A percentile compares a stretch with the other conserved stretches of the same genome.
Evolutionary conservation across 768 basidiomycete species (phyloP).

Genomic region (Pleurotus ostreatus): DNA sequence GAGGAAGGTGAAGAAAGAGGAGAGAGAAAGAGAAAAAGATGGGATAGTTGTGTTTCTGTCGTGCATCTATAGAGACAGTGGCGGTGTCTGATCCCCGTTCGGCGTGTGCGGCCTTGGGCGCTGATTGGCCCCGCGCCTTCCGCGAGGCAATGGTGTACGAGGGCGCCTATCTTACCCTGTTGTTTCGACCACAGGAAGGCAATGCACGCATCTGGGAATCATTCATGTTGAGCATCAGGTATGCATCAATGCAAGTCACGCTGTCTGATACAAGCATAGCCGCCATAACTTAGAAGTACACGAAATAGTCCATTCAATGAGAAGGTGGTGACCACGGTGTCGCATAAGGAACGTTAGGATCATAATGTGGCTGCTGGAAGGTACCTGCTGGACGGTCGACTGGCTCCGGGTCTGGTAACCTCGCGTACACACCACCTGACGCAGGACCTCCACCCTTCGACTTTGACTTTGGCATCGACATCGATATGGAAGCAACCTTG

Average conservation of each 20-base stretch:
- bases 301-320: neutral
- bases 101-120: neutral
- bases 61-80: neutral
- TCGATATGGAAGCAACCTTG: neutral
- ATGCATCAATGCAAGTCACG: no score
- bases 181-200: neutral
- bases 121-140: neutral
- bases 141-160: neutral
- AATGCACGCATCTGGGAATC: neutral
- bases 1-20: neutral
- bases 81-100: neutral
- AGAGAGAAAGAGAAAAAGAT: neutral
- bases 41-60: conserved; percentile 2
- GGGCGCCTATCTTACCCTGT: no score
- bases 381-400: neutral
- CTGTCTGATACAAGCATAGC: no score
- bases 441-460: neutral
- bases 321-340: neutral
- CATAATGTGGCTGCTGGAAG: neutral
- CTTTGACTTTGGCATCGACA: neutral
- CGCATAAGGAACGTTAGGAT: neutral
- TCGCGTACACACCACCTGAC: neutral
- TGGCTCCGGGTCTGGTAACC: neutral
- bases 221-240: no score
- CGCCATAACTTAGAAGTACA: neutral